Evolutionary conservation across 208 protist genomes (phyloP).

Genomic region (Trypanosoma boissoni): DNA sequence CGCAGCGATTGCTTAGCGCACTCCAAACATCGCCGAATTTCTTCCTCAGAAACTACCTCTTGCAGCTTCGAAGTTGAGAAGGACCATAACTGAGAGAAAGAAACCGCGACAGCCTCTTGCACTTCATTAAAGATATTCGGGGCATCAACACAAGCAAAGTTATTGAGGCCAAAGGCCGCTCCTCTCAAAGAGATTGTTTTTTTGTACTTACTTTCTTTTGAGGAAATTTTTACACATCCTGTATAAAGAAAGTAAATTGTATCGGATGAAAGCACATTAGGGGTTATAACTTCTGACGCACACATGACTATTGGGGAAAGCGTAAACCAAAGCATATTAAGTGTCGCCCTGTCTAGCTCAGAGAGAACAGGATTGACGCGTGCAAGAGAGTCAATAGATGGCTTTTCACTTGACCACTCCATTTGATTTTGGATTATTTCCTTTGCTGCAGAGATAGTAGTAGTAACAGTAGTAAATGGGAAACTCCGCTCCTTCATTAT

Average conservation of each 20-base stretch:
- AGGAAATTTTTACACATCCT: conserved; percentile 31
- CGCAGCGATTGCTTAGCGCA: conserved; percentile 26
- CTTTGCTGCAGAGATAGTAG: conserved; percentile 32
- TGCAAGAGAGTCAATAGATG: conserved; percentile 34
- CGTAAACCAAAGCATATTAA: conserved; percentile 38
- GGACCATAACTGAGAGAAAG: conserved; percentile 64
- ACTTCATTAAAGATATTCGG: conserved; percentile 32
- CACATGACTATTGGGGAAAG: conserved; percentile 45
- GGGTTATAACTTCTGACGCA: conserved; percentile 43
- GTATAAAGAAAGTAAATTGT: conserved; percentile 51
- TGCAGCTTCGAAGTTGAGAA: conserved; percentile 25
- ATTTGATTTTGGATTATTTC: conserved; percentile 23
- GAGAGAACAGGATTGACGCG: conserved; percentile 39
- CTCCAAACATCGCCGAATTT: conserved; percentile 29
- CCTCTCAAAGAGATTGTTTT: conserved; percentile 12
- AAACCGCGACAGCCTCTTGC: conserved; percentile 23
- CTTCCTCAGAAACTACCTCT: conserved; percentile 27
- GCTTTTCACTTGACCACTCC: conserved; percentile 21
- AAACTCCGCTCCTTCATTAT: conserved; percentile 19
- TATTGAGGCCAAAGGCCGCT: conserved; percentile 41
- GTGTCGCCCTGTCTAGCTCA: conserved; percentile 26
- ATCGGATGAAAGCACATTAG: conserved; percentile 56
- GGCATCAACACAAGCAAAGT: conserved; percentile 38
- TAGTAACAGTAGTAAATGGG: conserved; percentile 1
- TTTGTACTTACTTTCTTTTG: background rate